Percentiles rank a stretch among this genome's conserved stretches.
Evolutionary conservation across 2,329 filamentous ascomycete genomes (phyloP).

Genomic region (Sarocladium brachiariae): DNA sequence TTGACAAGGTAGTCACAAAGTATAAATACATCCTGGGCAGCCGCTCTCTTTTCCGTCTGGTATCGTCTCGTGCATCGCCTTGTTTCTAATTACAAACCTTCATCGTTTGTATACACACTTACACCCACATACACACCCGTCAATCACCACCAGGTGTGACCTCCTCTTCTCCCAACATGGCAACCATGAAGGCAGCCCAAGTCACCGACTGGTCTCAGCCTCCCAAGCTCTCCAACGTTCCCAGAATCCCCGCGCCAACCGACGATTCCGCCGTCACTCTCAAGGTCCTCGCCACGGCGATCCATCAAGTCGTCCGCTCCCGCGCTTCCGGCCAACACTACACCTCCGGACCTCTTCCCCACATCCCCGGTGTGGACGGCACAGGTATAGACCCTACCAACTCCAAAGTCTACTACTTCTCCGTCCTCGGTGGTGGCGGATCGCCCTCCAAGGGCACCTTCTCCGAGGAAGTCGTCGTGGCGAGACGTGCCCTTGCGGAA

Average conservation of each 20-base stretch:
- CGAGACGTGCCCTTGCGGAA: constrained; percentile 27
- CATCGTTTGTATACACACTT: too few relatives aligned
- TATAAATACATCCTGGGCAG: too few relatives aligned
- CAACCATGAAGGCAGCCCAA: constrained; percentile 30
- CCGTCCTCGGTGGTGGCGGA: constrained; percentile 24
- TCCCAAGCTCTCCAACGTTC: constrained; percentile 21
- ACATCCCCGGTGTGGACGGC: constrained; percentile 46
- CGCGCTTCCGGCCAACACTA: constrained; percentile 50
- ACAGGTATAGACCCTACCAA: constrained; percentile 38
- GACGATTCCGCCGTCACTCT: constrained; percentile 32
- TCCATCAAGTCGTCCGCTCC: constrained; percentile 46
- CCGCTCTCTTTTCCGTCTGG: too few relatives aligned
- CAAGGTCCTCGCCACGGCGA: constrained; percentile 43
- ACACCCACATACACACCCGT: too few relatives aligned
- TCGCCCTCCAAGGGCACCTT: constrained; percentile 30
- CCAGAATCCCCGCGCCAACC: constrained; percentile 28
- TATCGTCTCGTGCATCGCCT: too few relatives aligned
- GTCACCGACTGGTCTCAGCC: constrained; percentile 31
- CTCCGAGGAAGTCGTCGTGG: constrained; percentile 41
- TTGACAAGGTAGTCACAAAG: too few relatives aligned
- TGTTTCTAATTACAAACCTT: too few relatives aligned
- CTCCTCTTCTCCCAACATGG: too few relatives aligned
- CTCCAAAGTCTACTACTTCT: constrained; percentile 44
- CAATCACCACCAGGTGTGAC: too few relatives aligned
- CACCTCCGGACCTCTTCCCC: constrained; percentile 39